Base-by-base conservation (phyloP, 108 stramenopile species). In the Parmales sp. region DNA sequence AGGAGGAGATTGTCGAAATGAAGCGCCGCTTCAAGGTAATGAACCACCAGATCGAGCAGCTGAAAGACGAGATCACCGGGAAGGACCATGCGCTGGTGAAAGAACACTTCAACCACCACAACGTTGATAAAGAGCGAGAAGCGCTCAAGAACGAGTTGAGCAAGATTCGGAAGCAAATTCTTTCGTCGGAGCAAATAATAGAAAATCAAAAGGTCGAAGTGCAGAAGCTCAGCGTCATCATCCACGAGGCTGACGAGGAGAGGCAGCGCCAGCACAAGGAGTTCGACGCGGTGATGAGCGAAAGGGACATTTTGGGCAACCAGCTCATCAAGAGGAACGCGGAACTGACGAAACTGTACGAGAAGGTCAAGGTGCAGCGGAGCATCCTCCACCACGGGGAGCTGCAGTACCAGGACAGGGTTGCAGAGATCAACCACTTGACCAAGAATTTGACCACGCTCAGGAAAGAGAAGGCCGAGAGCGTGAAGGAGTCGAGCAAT, bases 21-120 rank as follows among this genome's bases (percentile, higher is more conserved):
- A 78, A 79, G 65, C 69, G 80, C 29, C 72, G 76, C 18, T 86
- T 85, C 63, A 75, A 83, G 68, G 45, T 78, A 7, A 84, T 80
- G 81, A 86, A 77, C 67, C 79, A 83, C 49, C 78, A 78, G 46
- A 85, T 86, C 39, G 80, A 83, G 50, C 75, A 82, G 67, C 73
- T 86, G 8, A 83, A 85, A 49, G 80, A 86, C 28, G 86, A 86
- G 26, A 81, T 86, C 50, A 82, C 83, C 16, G 8, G 37, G 31
- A 84, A 79, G 67, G 83, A 86, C 64, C 82, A 84, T 34, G 37
- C 66, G 16, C 65, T 86, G 39, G 82, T 84, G 19, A 84, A 82
- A 46, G 85, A 86, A 51, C 76, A 80, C 51, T 80, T 74, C 70
- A 26, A 39, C 26, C 75, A 80, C 66, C 76, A 77, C 64, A 74